These are phyloP conservation scores for Dendryphion nanum DNA, from an alignment of 2,329 filamentous ascomycete genomes.

Conservation along the genomic window DNA sequence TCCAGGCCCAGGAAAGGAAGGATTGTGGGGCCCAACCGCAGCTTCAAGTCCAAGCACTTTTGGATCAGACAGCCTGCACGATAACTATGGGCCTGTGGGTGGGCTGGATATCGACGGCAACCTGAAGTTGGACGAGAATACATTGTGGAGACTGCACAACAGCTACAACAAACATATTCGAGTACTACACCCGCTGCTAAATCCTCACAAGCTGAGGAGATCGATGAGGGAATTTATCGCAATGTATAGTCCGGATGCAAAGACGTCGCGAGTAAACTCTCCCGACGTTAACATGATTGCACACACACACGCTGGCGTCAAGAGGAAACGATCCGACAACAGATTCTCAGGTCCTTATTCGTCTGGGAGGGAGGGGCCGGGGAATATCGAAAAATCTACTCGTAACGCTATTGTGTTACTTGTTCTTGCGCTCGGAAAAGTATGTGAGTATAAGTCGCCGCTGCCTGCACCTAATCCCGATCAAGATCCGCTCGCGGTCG, in stretches of 20 bases:
- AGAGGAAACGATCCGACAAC: slow-evolving; percentile 35
- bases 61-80: slow-evolving; percentile 18
- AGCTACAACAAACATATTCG: slow-evolving; percentile 62
- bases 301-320: slow-evolving; percentile 24
- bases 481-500: slow-evolving; percentile 16
- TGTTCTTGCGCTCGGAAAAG: slow-evolving; percentile 81
- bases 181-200: slow-evolving; percentile 63
- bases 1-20: slow-evolving; percentile 45
- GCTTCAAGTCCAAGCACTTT: slow-evolving; percentile 28
- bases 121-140: slow-evolving; percentile 53
- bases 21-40: slow-evolving; percentile 53
- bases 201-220: slow-evolving; percentile 50
- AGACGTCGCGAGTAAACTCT: slow-evolving; percentile 16
- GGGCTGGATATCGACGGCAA: slow-evolving; percentile 54
- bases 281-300: slow-evolving; percentile 18
- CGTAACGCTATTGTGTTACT: slow-evolving; percentile 76
- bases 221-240: slow-evolving; percentile 52
- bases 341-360: slow-evolving; percentile 24
- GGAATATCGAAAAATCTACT: slow-evolving; percentile 30
- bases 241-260: slow-evolving; percentile 33
- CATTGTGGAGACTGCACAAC: slow-evolving; percentile 50
- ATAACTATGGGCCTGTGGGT: slow-evolving; percentile 42
- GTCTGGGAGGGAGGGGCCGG: not conserved
- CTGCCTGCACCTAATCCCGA: slow-evolving; percentile 59
- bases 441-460: slow-evolving; percentile 59